Evolutionary conservation across 1,284 basidiomycete genomes (phyloP).

Genomic region (Leccinum pachyderme): DNA sequence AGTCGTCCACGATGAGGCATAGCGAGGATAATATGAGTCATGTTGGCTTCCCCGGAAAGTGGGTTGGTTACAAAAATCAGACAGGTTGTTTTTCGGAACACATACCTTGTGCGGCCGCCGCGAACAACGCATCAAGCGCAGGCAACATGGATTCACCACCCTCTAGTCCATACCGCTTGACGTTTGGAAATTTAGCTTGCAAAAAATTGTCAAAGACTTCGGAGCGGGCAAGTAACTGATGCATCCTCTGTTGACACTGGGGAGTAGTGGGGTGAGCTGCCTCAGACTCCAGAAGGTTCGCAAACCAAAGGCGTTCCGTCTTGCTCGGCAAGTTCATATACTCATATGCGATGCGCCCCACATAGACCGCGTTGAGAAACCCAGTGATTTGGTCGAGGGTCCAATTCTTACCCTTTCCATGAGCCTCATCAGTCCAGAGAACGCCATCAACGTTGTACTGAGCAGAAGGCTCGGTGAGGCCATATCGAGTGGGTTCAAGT

Average conservation of each 20-base stretch:
- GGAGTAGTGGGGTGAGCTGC: conserved; percentile 17
- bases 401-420: conserved; percentile 51
- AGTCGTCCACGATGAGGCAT: conserved; percentile 89
- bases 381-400: conserved; percentile 66
- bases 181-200: conserved; percentile 78
- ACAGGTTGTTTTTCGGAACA: conserved; percentile 1
- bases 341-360: conserved; percentile 84
- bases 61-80: not conserved
- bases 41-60: conserved; percentile 46
- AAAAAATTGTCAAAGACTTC: conserved; percentile 84
- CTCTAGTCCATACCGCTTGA: conserved; percentile 84
- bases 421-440: conserved; percentile 59
- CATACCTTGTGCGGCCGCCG: conserved; percentile 59
- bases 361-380: conserved; percentile 73
- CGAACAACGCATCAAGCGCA: conserved; percentile 75
- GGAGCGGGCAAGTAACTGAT: conserved; percentile 66
- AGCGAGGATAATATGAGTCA: conserved; percentile 70
- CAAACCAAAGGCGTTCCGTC: conserved; percentile 82
- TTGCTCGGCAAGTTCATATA: conserved; percentile 85
- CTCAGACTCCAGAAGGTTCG: conserved; percentile 73
- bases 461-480: conserved; percentile 52
- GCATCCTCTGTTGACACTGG: conserved; percentile 53
- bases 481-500: conserved; percentile 76
- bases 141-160: conserved; percentile 91
- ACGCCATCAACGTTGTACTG: conserved; percentile 79